Conservation (phyloP, 805 yeast species). For the Lipomyces chichibuensis region DNA sequence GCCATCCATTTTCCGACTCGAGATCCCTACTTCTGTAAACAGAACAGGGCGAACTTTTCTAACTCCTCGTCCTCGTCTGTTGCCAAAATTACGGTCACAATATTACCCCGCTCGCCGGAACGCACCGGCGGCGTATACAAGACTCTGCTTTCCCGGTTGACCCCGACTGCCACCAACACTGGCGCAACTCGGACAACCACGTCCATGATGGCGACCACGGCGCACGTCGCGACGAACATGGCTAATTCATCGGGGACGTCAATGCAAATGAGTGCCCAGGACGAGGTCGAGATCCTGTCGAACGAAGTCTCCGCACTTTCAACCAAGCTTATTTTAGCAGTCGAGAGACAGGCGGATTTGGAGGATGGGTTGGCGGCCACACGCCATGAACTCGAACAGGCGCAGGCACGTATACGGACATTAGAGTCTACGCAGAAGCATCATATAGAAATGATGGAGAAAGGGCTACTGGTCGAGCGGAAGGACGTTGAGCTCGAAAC, state of each 20-base stretch:
- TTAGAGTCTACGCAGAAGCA: slow-evolving; percentile 25
- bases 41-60: not conserved
- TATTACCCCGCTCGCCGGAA: slow-evolving; percentile 13
- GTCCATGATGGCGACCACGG: slow-evolving; percentile 1
- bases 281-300: slow-evolving; percentile 28
- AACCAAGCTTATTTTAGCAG: slow-evolving; percentile 38
- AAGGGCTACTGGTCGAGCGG: slow-evolving; percentile 40
- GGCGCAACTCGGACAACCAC: not conserved
- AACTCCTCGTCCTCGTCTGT: not conserved
- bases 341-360: slow-evolving; percentile 39
- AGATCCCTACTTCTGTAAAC: not conserved
- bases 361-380: slow-evolving; percentile 37
- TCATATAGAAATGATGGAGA: slow-evolving; percentile 17
- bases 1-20: not conserved
- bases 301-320: slow-evolving; percentile 37
- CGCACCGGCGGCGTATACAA: slow-evolving; percentile 15
- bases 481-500: slow-evolving; percentile 40
- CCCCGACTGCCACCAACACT: slow-evolving; percentile 17
- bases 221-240: not conserved
- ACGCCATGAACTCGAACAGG: slow-evolving; percentile 24
- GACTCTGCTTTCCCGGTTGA: slow-evolving; percentile 19
- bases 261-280: slow-evolving; percentile 19
- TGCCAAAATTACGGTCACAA: slow-evolving; percentile 17
- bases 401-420: slow-evolving; percentile 18
- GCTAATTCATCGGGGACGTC: slow-evolving; percentile 10